Conservation (phyloP, 2,329 filamentous ascomycete genomes). For the Phyllosticta citrichinensis region DNA sequence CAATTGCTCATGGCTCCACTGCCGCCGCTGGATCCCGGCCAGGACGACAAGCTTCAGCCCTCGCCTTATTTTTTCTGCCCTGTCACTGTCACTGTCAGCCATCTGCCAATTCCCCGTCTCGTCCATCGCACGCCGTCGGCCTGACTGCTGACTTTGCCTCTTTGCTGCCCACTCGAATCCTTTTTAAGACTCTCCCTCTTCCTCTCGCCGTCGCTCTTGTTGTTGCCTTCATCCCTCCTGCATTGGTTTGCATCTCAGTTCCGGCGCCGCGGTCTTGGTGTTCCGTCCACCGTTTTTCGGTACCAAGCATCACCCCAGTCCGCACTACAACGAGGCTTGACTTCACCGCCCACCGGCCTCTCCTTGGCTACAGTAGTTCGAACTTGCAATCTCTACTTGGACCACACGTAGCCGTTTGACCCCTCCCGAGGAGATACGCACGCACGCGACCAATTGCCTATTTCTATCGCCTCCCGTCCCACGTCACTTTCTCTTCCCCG, state of each 20-base stretch:
- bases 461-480: neutral
- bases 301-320: neutral
- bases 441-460: neutral
- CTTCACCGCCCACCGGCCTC: neutral
- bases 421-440: neutral
- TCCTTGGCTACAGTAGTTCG: neutral
- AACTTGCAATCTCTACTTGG: neutral
- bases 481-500: neutral
- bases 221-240: neutral
- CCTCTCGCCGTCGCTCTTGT: neutral
- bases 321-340: neutral
- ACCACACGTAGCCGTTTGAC: neutral
- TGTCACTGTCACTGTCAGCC: neutral
- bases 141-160: neutral
- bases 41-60: conserved; percentile 6
- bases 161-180: neutral
- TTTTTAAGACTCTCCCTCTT: neutral
- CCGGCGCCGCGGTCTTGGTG: neutral
- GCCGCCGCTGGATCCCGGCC: conserved; percentile 2
- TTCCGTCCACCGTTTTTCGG: neutral
- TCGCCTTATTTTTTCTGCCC: neutral
- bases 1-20: conserved; percentile 6
- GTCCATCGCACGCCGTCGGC: neutral
- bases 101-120: neutral
- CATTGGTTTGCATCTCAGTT: neutral